Evolutionary conservation across 2,329 filamentous ascomycete species (phyloP), one percentile per base, ranked within the genome.

Genomic region (Chaetoscypha palmicola): DNA sequence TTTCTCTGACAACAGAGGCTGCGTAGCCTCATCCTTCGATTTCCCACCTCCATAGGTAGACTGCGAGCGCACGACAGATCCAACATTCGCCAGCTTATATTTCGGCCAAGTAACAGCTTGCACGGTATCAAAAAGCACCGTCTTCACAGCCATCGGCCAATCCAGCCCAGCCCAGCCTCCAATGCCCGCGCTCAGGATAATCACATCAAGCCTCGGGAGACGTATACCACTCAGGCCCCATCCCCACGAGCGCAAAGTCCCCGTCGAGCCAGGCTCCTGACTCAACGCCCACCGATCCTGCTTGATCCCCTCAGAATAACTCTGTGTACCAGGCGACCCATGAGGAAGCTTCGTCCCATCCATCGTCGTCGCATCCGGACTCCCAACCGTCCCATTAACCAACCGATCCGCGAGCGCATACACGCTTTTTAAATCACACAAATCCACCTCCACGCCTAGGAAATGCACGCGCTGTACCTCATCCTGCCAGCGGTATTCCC

Each of bases 141-240:
- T 64, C 55, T 63, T 67, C 22, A 80, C 63, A 1, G 86, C 78
- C 42, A 58, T 56, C 1, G 69, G 64, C 78, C 81, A 96, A 62
- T 87, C 68, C 46, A 94, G 62, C n/a, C 86, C 86, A 1, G 71
- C 76, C 85, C 88, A 95, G 2, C 87, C 89, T 17, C 89, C 88
- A 30, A 91, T 83, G 0, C 90, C 92, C 12, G 91, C 91, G 64
- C 96, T 96, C 62, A 86, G 82, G 28, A 97, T 72, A 17, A 92
- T 71, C 2, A 76, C 76, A 64, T 97, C 88, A 22, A 98, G 70
- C 51, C 82, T 79, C 1, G 86, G 81, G 31, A 88, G 69, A 16
- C 65, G 66, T 16, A 77, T 67, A 30, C 69, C 63, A 16, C 58
- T 60, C 28, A 61, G 46, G 14, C 58, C 58, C 58, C 28, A 66